phyloP scores from a whole-genome alignment of 345 rosid genomes.

The Eucalyptus coolabah region DNA sequence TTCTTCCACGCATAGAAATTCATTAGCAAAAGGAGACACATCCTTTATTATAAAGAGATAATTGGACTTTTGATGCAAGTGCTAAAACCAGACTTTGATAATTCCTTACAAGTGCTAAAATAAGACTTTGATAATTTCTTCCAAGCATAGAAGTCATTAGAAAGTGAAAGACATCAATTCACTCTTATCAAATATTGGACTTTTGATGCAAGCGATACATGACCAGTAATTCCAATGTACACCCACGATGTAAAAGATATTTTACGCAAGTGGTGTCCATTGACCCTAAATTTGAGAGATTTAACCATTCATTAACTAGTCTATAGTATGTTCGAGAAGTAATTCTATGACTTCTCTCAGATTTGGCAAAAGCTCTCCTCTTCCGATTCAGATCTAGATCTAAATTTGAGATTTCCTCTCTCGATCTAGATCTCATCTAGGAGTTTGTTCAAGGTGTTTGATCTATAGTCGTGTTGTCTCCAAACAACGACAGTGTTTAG shows the following conservation, averaged over 20 bases:
- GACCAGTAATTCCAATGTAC: background rate
- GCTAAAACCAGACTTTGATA: background rate
- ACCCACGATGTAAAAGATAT: background rate
- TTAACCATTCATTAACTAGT: background rate
- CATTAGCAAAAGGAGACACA: background rate
- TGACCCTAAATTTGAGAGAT: background rate
- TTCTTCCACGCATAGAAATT: background rate
- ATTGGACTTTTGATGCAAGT: background rate
- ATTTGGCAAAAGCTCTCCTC: background rate
- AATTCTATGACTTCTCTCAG: background rate
- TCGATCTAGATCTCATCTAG: background rate
- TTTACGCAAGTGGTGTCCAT: background rate
- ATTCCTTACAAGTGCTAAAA: background rate
- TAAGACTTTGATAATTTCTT: background rate
- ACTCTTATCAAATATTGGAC: background rate
- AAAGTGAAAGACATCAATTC: background rate
- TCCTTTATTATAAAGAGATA: background rate
- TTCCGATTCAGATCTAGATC: background rate
- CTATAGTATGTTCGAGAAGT: background rate
- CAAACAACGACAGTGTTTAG: rapidly evolving
- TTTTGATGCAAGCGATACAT: background rate
- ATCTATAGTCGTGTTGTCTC: background rate
- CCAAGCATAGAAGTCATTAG: background rate
- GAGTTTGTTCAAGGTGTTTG: background rate
- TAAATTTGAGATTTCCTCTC: background rate